Evolutionary conservation across 139 green algal species (phyloP).

Genomic region (Chlorella vulgaris): DNA sequence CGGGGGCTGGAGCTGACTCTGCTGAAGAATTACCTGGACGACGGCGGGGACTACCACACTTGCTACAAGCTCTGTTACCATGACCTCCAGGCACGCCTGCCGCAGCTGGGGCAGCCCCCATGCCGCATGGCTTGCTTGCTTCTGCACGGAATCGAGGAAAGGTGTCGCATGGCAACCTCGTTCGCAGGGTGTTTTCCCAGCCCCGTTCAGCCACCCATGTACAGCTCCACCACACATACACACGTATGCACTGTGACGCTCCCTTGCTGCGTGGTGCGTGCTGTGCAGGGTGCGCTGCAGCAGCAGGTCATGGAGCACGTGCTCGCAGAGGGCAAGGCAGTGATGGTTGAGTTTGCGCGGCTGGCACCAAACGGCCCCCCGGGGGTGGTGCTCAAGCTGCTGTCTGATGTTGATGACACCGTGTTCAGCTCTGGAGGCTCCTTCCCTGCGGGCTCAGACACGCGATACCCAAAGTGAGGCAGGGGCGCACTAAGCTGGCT

Average conservation of each 20-base stretch:
- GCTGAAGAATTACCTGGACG: conserved; percentile 62
- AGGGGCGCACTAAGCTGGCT: background rate
- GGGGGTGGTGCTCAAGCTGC: conserved; percentile 58
- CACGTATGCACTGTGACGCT: background rate
- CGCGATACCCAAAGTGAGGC: conserved; percentile 42
- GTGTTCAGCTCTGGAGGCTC: conserved; percentile 59
- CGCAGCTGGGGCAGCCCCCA: background rate
- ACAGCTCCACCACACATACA: background rate
- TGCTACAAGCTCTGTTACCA: conserved; percentile 67
- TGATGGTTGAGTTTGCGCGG: conserved; percentile 24
- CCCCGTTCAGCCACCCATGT: too few relatives aligned
- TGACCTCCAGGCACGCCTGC: conserved; percentile 53
- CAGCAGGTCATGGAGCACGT: conserved; percentile 57
- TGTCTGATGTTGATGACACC: conserved; percentile 71
- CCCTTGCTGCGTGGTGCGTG: too few relatives aligned
- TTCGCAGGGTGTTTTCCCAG: too few relatives aligned
- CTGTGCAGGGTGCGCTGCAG: conserved; percentile 45
- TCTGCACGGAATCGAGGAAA: too few relatives aligned
- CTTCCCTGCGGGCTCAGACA: conserved; percentile 54
- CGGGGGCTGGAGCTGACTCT: conserved; percentile 57
- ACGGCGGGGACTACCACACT: conserved; percentile 66
- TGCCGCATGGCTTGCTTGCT: background rate
- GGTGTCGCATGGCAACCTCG: too few relatives aligned
- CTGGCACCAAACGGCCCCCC: conserved; percentile 17
- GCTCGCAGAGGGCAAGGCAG: conserved; percentile 32